Conservation (phyloP, 2,329 filamentous ascomycete species). For the Tolypocladium nubicola region DNA sequence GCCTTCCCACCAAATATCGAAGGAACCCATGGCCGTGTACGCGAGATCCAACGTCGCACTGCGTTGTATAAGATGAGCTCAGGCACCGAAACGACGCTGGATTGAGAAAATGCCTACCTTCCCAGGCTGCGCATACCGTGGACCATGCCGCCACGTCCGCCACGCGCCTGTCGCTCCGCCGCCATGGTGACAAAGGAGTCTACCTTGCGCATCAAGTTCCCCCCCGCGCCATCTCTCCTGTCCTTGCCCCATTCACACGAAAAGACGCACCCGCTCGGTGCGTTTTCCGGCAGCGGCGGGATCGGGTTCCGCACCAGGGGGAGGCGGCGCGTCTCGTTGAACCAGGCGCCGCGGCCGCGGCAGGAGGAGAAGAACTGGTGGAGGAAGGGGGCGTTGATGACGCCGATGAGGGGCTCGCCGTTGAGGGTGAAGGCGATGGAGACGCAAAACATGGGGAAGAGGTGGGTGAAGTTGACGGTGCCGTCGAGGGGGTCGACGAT, state of each 20-base stretch:
- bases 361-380: constrained; percentile 61
- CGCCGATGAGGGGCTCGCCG: constrained; percentile 52
- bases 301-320: constrained; percentile 53
- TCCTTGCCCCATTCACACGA: constrained; percentile 76
- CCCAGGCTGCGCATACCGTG: constrained; percentile 65
- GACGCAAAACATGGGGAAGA: constrained; percentile 74
- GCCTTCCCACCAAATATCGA: constrained; percentile 78
- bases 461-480: constrained; percentile 73
- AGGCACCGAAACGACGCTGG: background rate
- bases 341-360: constrained; percentile 54
- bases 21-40: constrained; percentile 63
- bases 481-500: constrained; percentile 64
- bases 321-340: constrained; percentile 52
- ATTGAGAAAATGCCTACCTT: constrained; percentile 18
- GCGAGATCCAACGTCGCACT: constrained; percentile 66
- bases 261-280: constrained; percentile 61
- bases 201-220: constrained; percentile 61
- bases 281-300: constrained; percentile 50
- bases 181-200: constrained; percentile 70
- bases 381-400: constrained; percentile 63
- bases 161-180: constrained; percentile 49
- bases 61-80: background rate
- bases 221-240: constrained; percentile 51
- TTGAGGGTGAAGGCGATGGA: constrained; percentile 59
- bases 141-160: constrained; percentile 66